phyloP scores from a whole-genome alignment of 2,329 filamentous ascomycete species.

The Huntiella decipiens region DNA sequence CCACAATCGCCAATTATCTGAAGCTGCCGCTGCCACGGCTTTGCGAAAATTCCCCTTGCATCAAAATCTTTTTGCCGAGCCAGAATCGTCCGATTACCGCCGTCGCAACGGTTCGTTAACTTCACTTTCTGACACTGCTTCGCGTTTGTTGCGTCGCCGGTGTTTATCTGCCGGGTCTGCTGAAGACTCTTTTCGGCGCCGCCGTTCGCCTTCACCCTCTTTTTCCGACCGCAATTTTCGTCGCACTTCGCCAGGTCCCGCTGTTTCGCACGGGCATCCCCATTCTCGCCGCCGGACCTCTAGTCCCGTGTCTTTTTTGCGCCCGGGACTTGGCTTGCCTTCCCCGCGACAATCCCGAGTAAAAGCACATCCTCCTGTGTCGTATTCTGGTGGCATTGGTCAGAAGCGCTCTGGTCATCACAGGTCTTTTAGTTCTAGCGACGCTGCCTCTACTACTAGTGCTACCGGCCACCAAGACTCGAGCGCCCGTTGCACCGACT shows the following conservation, averaged over 20 bases:
- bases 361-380: background rate
- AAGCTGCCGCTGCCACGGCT: conserved; percentile 71
- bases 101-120: conserved; percentile 49
- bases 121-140: conserved; percentile 31
- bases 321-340: no score
- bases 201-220: conserved; percentile 13
- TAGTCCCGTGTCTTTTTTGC: conserved; percentile 2
- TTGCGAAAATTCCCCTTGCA: conserved; percentile 59
- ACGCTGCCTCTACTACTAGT: no score
- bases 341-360: background rate
- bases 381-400: no score
- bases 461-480: no score
- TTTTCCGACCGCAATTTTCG: no score
- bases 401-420: no score
- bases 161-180: background rate
- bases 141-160: background rate
- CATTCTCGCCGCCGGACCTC: conserved; percentile 15
- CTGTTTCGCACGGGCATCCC: no score
- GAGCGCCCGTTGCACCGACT: background rate
- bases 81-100: conserved; percentile 66
- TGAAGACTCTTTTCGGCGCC: conserved; percentile 12
- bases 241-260: no score
- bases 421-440: no score
- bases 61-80: conserved; percentile 60
- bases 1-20: conserved; percentile 50